A percentile compares a stretch with the other conserved stretches of the same genome.
Conservation (phyloP, 2,329 filamentous ascomycete species). For the Phyllosticta citriasiana region DNA sequence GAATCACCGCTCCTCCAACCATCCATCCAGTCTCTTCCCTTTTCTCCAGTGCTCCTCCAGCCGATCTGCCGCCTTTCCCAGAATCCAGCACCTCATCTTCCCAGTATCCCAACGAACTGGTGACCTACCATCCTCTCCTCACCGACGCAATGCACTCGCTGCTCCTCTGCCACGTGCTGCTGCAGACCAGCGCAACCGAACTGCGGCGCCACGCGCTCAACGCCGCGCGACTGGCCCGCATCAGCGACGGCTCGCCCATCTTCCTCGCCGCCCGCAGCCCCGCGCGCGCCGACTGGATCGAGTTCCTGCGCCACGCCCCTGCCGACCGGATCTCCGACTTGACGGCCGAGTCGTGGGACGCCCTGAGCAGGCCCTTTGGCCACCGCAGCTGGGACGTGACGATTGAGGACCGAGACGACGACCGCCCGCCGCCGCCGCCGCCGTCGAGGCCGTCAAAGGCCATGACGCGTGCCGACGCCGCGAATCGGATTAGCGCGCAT, state of each 20-base stretch:
- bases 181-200: constrained; percentile 70
- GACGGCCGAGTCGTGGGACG: constrained; percentile 52
- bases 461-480: neutral
- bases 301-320: constrained; percentile 55
- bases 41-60: constrained; percentile 58
- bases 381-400: constrained; percentile 27
- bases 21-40: constrained; percentile 52
- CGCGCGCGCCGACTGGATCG: constrained; percentile 69
- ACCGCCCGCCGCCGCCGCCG: neutral
- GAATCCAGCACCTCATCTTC: constrained; percentile 23
- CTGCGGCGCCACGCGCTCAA: constrained; percentile 72
- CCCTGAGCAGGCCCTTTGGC: constrained; percentile 47
- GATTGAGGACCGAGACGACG: neutral
- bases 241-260: constrained; percentile 71
- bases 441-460: neutral
- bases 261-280: constrained; percentile 65
- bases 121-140: constrained; percentile 74
- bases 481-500: neutral
- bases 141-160: constrained; percentile 70
- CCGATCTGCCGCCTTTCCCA: constrained; percentile 60
- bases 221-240: constrained; percentile 62
- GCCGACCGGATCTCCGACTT: constrained; percentile 51
- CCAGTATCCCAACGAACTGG: constrained; percentile 42
- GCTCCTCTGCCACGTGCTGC: constrained; percentile 66
- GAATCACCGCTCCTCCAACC: constrained; percentile 30